phyloP scores from a whole-genome alignment of 306 rosid genomes.

The Sphenostylis stenocarpa region DNA sequence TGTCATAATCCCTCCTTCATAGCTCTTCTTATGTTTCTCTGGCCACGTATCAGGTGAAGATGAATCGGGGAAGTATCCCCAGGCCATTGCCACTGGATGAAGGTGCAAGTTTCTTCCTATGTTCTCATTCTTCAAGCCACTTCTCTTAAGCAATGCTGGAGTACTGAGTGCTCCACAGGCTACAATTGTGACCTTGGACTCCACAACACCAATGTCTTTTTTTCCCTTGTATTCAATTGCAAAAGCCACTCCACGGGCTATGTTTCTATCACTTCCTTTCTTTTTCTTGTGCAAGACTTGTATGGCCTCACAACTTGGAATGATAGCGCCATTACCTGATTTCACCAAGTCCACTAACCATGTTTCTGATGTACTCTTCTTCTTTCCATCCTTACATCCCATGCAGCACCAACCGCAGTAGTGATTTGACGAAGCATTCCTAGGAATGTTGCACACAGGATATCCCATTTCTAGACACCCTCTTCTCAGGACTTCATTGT shows the following conservation, averaged over 20 bases:
- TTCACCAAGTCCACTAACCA: constrained; percentile 78
- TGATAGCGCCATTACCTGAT: constrained; percentile 75
- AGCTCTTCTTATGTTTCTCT: constrained; percentile 66
- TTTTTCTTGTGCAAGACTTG: constrained; percentile 43
- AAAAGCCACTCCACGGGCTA: constrained; percentile 57
- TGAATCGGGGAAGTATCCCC: constrained; percentile 80
- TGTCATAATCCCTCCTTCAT: constrained; percentile 89
- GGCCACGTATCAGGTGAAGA: constrained; percentile 46
- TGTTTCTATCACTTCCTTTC: constrained; percentile 43
- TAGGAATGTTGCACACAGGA: constrained; percentile 56
- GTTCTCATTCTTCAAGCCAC: constrained; percentile 66
- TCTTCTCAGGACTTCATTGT: constrained; percentile 64
- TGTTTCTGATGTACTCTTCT: constrained; percentile 71
- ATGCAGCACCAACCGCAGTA: constrained; percentile 86
- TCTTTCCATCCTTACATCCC: constrained; percentile 79
- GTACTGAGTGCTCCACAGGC: constrained; percentile 86
- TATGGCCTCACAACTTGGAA: constrained; percentile 62
- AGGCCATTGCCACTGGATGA: constrained; percentile 82
- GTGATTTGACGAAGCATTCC: constrained; percentile 66
- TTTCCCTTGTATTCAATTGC: constrained; percentile 41
- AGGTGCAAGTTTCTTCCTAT: constrained; percentile 75
- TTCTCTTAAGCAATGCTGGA: constrained; percentile 58
- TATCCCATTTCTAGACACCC: constrained; percentile 79
- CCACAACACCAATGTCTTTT: constrained; percentile 59
- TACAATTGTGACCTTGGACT: constrained; percentile 70